Base-by-base conservation (phyloP, 2,329 filamentous ascomycete genomes). In the Simplicillium sp. region DNA sequence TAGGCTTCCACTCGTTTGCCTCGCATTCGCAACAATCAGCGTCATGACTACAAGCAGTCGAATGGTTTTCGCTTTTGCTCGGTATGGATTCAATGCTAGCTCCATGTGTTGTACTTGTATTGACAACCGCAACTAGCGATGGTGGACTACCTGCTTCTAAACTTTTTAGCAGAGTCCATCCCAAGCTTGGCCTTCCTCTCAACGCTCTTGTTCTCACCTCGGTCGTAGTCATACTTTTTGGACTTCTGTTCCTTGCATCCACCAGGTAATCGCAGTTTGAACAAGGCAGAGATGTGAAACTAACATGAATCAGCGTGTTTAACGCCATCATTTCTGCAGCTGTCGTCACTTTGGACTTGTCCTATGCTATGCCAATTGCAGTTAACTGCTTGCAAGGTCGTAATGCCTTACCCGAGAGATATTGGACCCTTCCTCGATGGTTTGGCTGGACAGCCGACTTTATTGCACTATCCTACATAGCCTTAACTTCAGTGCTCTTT, bases 331-430 rank as follows among this genome's bases (percentile, higher is more conserved):
- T 83, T 1, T 77, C 80, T 0, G 75, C 82, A 0, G 82, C 80
- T 0, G 83, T 88, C 0, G 82, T 87, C 7, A 75, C 82, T 1
- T 68, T 89, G 0, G 77, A 81, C 7, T 62, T 88, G 5, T 82
- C 80, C 3, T 89, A 89, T 49, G 84, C 75, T 6, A 84, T 89
- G 32, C 85, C 84, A 0, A 75, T 86, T 36, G 67, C 73, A 0
- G 77, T 88, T 48, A 85, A 87, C 50, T 72, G 78, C 42, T 56
- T 84, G 2, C 75, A 80, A 1, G 80, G 82, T 7, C 72, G 82
- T 7, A 75, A 67, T 38, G 77, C 77, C 65, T 62, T 87, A 7
- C 83, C 82, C 0, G 67, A 73, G 4, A 42, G 58, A 7, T 53
- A 54, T 0, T 67, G 65, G 46, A 54, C 54, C 16, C 47, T 68